Evolutionary conservation across 495 filamentous ascomycete species (phyloP).

Genomic region (Alectoria sarmentosa): DNA sequence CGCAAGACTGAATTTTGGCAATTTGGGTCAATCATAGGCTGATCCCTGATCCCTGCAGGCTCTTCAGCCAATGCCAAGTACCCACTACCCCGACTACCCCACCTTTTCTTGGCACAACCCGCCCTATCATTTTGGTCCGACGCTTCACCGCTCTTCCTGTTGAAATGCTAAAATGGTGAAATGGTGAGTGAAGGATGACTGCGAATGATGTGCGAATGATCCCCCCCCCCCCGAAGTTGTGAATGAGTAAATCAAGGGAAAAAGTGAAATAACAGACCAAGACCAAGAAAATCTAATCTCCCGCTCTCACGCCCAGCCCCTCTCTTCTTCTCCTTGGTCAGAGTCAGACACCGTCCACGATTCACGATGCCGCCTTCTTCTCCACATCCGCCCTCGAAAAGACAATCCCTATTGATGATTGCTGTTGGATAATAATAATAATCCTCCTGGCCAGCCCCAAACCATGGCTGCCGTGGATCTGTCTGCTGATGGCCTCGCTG

Average conservation of each 20-base stretch:
- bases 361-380: neutral
- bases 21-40: neutral
- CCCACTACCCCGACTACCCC: neutral
- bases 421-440: too few species aligned
- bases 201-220: too few species aligned
- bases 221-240: too few species aligned
- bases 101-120: constrained; percentile 1
- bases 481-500: constrained; percentile 24
- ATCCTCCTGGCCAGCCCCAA: neutral
- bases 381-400: neutral
- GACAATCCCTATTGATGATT: too few species aligned
- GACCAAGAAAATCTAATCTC: neutral
- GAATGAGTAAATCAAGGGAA: neutral
- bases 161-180: too few species aligned
- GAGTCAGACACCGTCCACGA: neutral
- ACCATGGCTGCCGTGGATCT: constrained; percentile 21
- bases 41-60: neutral
- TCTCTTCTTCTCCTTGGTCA: neutral
- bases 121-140: neutral
- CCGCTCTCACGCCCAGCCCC: neutral
- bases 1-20: too few species aligned
- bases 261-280: neutral
- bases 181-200: neutral
- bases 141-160: constrained; percentile 6
- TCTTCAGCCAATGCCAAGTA: neutral